Evolutionary conservation across 169 alveolate species (phyloP), one percentile per base, ranked within the genome.

Genomic region (Plasmodium yoelii): DNA sequence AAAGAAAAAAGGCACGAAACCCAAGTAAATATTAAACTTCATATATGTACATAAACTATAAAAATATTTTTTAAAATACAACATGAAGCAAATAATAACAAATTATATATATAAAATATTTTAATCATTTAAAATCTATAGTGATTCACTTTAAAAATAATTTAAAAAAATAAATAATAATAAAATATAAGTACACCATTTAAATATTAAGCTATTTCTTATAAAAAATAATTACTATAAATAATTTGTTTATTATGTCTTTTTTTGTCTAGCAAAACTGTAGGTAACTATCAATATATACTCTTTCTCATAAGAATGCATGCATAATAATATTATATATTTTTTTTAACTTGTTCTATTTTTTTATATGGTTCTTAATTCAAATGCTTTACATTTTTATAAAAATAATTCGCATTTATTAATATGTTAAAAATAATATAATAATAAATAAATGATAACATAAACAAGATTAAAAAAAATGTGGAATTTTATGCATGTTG

Each of bases 321-420:
- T 73, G 87, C 87, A 73, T 18, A 73, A 57, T 56, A 42, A 39
- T 73, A 39, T 34, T 49, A 57, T 73, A 15, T 12, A 15, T 57
- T 24, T 15, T 53, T 56, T 61, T 56, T 57, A 73, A 73, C 68
- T 12, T 73, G 42, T 12, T 19, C 59, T 60, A 51, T 42, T 68
- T 15, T 47, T 24, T 1, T 63, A 19, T 47, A 57, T 26, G 46
- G 28, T 34, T 73, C 22, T 73, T 59, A 15, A 46, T 56, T 73
- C 64, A 34, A 57, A 73, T 42, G 63, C 34, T 73, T 57, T 73
- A 22, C 46, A 26, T 53, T 10, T 9, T 39, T 39, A 46, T 15
- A 61, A 61, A 18, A 61, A 61, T 12, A 8, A 24, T n/a, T 57
- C 10, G 13, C n/a, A 12, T 13, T 18, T 6, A 5, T 59, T 18